Evolutionary conservation across 805 yeast species (phyloP).

Genomic region (Starmerella floricola): DNA sequence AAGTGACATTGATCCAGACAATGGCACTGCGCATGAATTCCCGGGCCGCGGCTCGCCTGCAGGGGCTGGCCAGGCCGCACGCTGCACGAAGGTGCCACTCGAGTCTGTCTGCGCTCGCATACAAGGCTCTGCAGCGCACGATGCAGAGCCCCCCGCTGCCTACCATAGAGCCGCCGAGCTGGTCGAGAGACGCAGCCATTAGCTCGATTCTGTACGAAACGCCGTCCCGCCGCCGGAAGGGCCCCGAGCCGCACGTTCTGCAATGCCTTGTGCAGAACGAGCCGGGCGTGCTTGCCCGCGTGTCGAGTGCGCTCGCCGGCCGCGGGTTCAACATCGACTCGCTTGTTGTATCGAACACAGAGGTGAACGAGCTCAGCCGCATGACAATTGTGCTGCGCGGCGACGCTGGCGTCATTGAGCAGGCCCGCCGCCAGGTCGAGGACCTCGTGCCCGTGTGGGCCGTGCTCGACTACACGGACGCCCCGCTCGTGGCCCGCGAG

Average conservation of each 20-base stretch:
- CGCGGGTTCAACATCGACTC: constrained; percentile 98
- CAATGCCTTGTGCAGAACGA: constrained; percentile 97
- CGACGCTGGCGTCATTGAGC: constrained; percentile 92
- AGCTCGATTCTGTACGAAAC: constrained; percentile 91
- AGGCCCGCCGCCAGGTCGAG: constrained; percentile 95
- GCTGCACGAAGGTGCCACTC: constrained; percentile 7
- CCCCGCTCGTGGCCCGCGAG: constrained; percentile 85
- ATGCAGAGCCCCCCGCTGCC: constrained; percentile 83
- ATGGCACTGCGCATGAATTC: constrained; percentile 2
- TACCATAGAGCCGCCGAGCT: constrained; percentile 79
- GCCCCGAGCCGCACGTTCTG: constrained; percentile 73
- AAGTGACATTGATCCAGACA: background rate
- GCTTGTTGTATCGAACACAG: constrained; percentile 90
- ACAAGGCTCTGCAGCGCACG: constrained; percentile 80
- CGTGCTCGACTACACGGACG: constrained; percentile 82
- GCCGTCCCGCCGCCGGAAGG: constrained; percentile 45
- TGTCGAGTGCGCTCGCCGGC: constrained; percentile 92
- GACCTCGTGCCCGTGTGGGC: constrained; percentile 98
- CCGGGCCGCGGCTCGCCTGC: background rate
- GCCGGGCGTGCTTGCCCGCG: constrained; percentile 91
- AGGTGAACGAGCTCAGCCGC: constrained; percentile 85
- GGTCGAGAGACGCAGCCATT: constrained; percentile 96
- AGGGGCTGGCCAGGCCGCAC: background rate
- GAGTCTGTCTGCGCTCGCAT: constrained; percentile 88
- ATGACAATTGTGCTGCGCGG: constrained; percentile 95